phyloP scores from a whole-genome alignment of 2,329 filamentous ascomycete species.

The Apiospora marii region DNA sequence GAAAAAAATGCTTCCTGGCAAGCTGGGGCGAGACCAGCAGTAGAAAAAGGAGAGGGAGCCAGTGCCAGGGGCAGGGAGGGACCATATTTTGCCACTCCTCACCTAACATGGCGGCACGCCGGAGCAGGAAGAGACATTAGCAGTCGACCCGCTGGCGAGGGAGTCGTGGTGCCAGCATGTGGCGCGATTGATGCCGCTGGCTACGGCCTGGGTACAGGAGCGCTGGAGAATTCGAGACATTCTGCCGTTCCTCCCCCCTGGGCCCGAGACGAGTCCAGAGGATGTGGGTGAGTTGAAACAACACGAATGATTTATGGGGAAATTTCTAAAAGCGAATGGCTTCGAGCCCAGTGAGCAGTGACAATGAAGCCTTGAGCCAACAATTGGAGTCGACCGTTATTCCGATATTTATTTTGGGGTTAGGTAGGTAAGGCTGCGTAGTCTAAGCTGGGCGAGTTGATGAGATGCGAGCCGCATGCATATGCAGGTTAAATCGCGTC shows the following conservation, averaged over 20 bases:
- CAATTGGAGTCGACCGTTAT: background rate
- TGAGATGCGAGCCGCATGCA: too few species aligned
- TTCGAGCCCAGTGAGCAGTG: background rate
- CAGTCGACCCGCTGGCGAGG: slow-evolving; percentile 27
- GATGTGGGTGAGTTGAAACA: background rate
- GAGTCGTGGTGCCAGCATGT: slow-evolving; percentile 29
- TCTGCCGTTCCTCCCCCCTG: background rate
- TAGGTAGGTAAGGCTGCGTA: too few species aligned
- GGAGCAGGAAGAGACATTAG: slow-evolving; percentile 29
- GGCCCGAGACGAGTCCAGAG: slow-evolving; percentile 2
- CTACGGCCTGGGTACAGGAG: slow-evolving; percentile 33
- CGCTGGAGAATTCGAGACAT: slow-evolving; percentile 31
- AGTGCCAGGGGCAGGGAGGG: background rate
- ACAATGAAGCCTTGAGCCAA: background rate
- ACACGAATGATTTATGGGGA: background rate
- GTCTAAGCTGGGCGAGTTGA: too few species aligned
- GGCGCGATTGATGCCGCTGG: slow-evolving; percentile 32
- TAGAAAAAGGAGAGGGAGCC: background rate
- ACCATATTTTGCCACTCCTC: background rate
- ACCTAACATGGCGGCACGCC: slow-evolving; percentile 15
- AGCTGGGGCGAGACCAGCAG: background rate
- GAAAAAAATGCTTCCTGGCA: slow-evolving; percentile 28
- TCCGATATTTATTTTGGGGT: background rate
- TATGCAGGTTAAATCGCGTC: too few species aligned
- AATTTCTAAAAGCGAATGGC: background rate